A percentile compares a stretch with the other conserved stretches of the same genome.
phyloP scores from a whole-genome alignment of 257 asterid genomes.

The Solanum microdontum region DNA sequence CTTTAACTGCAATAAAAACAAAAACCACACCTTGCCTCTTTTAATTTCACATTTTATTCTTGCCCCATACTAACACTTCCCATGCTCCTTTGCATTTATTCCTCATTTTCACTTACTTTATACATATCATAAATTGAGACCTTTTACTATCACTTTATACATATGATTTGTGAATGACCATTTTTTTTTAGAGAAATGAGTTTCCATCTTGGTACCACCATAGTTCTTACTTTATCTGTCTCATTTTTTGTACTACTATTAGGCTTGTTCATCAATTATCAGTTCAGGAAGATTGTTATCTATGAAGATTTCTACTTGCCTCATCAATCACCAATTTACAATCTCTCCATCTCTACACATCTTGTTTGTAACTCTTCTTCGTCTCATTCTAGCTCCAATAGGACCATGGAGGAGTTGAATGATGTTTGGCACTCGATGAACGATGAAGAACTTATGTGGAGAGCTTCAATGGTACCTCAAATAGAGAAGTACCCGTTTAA shows the following conservation, averaged over 20 bases:
- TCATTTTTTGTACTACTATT: slow-evolving; percentile 33
- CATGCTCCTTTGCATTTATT: background rate
- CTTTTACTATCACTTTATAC: background rate
- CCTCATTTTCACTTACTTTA: background rate
- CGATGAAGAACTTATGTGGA: slow-evolving; percentile 55
- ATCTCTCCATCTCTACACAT: slow-evolving; percentile 10
- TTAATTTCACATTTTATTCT: slow-evolving; percentile 1
- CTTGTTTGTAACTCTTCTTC: background rate
- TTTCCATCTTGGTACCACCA: slow-evolving; percentile 35
- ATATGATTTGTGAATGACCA: background rate
- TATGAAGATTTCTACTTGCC: slow-evolving; percentile 48
- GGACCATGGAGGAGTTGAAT: background rate
- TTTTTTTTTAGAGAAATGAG: slow-evolving; percentile 27
- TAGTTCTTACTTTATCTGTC: slow-evolving; percentile 31
- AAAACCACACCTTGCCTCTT: background rate
- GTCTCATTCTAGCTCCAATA: slow-evolving; percentile 7
- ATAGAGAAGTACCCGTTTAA: slow-evolving; percentile 28
- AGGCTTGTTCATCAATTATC: slow-evolving; percentile 44
- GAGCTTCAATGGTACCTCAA: slow-evolving; percentile 59
- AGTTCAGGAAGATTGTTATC: slow-evolving; percentile 27
- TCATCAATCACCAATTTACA: slow-evolving; percentile 19
- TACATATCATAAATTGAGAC: background rate
- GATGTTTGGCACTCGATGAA: slow-evolving; percentile 39
- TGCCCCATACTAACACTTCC: background rate
- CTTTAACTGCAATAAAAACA: background rate